Evolutionary conservation across 257 asterid species (phyloP).

Genomic region (Datura wrightii): DNA sequence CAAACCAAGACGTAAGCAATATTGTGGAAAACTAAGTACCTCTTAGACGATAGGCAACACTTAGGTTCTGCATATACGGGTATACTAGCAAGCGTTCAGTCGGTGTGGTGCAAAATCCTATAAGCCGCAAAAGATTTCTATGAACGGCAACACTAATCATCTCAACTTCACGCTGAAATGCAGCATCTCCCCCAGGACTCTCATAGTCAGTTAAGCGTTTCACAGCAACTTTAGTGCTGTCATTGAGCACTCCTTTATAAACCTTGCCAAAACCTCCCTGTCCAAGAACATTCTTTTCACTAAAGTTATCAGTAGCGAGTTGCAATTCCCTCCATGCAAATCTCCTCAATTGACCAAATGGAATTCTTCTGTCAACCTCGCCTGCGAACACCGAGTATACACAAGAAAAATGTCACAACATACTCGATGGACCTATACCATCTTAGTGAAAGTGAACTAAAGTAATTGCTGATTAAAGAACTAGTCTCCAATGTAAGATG

Average conservation of each 20-base stretch:
- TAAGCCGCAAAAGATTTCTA: constrained; percentile 77
- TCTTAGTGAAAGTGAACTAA: not conserved
- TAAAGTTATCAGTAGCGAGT: constrained; percentile 84
- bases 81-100: constrained; percentile 89
- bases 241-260: constrained; percentile 80
- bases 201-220: constrained; percentile 88
- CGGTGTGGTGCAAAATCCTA: constrained; percentile 95
- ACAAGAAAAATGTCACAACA: constrained; percentile 26
- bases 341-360: constrained; percentile 92
- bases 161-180: constrained; percentile 97
- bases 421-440: not conserved
- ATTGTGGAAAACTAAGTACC: constrained; percentile 50
- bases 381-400: constrained; percentile 50
- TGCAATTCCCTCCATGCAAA: constrained; percentile 93
- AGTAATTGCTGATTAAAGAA: not conserved
- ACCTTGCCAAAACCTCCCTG: constrained; percentile 99
- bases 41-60: constrained; percentile 93
- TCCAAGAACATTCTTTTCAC: constrained; percentile 86
- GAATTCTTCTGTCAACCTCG: constrained; percentile 89
- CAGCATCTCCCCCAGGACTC: constrained; percentile 94
- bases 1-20: not conserved
- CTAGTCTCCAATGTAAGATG: not conserved
- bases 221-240: constrained; percentile 86
- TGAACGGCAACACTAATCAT: constrained; percentile 99
- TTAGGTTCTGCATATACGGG: constrained; percentile 93